These are phyloP conservation scores for Anthracocystis setariae DNA, from an alignment of 1,284 basidiomycete species.

Conservation along the genomic window DNA sequence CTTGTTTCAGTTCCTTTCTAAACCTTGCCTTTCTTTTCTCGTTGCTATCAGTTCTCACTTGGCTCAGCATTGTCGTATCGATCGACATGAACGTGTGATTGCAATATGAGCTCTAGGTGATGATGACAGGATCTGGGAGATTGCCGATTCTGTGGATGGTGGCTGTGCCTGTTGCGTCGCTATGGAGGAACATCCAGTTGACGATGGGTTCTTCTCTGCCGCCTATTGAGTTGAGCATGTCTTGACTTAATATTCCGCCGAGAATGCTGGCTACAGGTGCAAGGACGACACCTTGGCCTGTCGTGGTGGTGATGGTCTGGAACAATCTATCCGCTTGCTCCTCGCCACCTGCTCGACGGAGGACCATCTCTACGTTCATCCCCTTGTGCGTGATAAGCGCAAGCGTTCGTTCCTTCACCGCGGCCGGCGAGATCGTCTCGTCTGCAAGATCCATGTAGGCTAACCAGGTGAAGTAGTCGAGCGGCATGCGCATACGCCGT, in stretches of 20 bases:
- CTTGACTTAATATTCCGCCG: conserved; percentile 92
- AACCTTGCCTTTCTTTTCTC: no score
- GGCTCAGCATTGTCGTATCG: no score
- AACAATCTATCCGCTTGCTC: conserved; percentile 18
- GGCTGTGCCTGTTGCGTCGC: conserved; percentile 63
- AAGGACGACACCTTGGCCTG: conserved; percentile 77
- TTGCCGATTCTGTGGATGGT: conserved; percentile 19
- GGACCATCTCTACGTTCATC: conserved; percentile 11
- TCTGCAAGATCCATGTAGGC: conserved; percentile 20
- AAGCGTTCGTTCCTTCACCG: conserved; percentile 10
- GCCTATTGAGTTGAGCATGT: conserved; percentile 88
- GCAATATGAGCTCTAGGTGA: conserved; percentile 13
- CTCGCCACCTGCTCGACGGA: conserved; percentile 3
- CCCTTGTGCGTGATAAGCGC: conserved; percentile 32
- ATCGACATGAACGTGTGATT: no score
- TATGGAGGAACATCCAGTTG: conserved; percentile 91
- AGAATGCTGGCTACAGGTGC: conserved; percentile 83
- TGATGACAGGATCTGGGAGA: conserved; percentile 3
- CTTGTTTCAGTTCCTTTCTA: no score
- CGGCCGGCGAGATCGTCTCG: conserved; percentile 7
- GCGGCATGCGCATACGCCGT: conserved; percentile 13
- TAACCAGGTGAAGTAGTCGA: conserved; percentile 36
- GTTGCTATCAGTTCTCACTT: no score
- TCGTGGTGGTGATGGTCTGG: conserved; percentile 67
- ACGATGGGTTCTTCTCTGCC: conserved; percentile 89